Conservation (phyloP, 2,329 filamentous ascomycete species). For the Fusarium tuaranense region DNA sequence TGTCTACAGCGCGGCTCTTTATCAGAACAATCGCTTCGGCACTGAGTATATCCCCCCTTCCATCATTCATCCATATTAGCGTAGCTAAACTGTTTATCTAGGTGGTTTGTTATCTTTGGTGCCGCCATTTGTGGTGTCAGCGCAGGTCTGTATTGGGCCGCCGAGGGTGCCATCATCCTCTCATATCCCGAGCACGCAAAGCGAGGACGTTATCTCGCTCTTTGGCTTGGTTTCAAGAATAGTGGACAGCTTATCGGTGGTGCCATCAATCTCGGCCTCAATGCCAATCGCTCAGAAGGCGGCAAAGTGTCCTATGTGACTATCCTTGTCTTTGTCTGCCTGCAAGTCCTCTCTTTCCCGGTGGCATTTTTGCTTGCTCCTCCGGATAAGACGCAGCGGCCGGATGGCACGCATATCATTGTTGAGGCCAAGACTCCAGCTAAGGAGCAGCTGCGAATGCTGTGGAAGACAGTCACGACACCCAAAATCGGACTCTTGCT, state of each 20-base stretch:
- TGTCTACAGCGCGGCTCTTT: neutral
- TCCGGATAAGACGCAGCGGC: neutral
- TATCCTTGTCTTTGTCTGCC: neutral
- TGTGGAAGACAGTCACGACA: neutral
- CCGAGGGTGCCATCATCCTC: neutral
- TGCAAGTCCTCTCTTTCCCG: neutral
- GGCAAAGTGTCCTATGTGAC: neutral
- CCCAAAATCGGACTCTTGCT: neutral
- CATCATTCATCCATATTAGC: neutral
- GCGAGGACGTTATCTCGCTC: neutral
- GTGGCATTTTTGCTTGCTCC: neutral
- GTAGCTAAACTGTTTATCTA: neutral
- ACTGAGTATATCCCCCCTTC: neutral
- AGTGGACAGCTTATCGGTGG: neutral
- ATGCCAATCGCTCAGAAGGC: neutral
- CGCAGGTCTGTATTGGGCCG: neutral
- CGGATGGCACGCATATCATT: neutral
- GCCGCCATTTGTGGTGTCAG: neutral
- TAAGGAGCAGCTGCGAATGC: neutral
- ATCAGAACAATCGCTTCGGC: neutral
- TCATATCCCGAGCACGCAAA: neutral
- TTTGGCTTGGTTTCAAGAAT: neutral
- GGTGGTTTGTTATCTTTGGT: neutral
- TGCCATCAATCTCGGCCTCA: neutral
- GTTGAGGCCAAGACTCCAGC: neutral